phyloP scores from a whole-genome alignment of 331 rosid genomes.

The Malus hybrid region DNA sequence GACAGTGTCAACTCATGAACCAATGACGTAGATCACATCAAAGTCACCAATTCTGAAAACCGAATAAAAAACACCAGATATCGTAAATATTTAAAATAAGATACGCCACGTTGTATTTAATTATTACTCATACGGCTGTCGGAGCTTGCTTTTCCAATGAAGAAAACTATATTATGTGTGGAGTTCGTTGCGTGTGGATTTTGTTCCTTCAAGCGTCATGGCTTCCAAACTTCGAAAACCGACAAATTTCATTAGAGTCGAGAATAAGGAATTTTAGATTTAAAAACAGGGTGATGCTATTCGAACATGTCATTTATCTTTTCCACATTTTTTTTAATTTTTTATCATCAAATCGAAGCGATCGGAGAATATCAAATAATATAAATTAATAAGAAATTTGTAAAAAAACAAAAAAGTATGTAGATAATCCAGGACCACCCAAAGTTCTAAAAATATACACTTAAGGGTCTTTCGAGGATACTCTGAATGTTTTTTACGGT shows the following conservation, averaged over 20 bases:
- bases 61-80: background rate
- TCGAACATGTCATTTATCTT: too few species aligned
- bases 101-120: conserved; percentile 18
- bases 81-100: background rate
- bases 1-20: background rate
- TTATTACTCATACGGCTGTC: conserved; percentile 10
- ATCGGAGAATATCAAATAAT: too few species aligned
- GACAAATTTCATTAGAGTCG: background rate
- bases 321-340: too few species aligned
- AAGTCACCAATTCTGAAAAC: background rate
- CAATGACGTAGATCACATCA: conserved; percentile 18
- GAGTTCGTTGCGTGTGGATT: background rate
- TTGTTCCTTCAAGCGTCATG: background rate
- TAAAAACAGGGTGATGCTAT: background rate
- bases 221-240: conserved; percentile 1
- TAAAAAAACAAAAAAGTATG: too few species aligned
- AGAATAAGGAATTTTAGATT: background rate
- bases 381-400: too few species aligned
- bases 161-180: background rate
- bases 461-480: too few species aligned
- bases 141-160: background rate
- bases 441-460: too few species aligned
- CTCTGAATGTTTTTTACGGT: too few species aligned
- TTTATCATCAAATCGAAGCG: too few species aligned
- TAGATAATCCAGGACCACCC: too few species aligned